A percentile compares a stretch with the other conserved stretches of the same genome.
Evolutionary conservation across 2,329 filamentous ascomycete species (phyloP).

Genomic region (Colletotrichum tropicicola): DNA sequence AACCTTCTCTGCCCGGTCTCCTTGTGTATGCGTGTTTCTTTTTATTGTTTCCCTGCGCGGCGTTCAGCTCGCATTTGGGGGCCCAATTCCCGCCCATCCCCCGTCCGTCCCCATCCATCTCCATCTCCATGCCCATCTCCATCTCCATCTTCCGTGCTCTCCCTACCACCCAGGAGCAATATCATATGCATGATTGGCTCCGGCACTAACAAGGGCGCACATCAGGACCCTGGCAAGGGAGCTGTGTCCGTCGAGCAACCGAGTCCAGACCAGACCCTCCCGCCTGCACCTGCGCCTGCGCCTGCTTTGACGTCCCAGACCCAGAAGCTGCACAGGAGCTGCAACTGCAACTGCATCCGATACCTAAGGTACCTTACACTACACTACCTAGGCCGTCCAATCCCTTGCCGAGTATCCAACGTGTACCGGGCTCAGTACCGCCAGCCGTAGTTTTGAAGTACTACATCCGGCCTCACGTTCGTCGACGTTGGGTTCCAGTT

Average conservation of each 20-base stretch:
- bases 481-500: no score
- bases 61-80: slow-evolving; percentile 15
- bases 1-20: slow-evolving; percentile 6
- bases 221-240: slow-evolving; percentile 22
- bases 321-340: slow-evolving; percentile 1
- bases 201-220: slow-evolving; percentile 26
- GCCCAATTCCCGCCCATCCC: slow-evolving; percentile 23
- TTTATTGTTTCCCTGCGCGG: slow-evolving; percentile 7
- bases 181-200: slow-evolving; percentile 24
- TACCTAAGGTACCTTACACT: no score
- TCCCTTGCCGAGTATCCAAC: background rate
- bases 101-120: background rate
- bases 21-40: background rate
- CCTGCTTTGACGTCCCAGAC: slow-evolving; percentile 9
- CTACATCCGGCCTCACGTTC: no score
- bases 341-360: background rate
- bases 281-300: background rate
- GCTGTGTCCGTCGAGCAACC: slow-evolving; percentile 17
- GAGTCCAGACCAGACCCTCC: slow-evolving; percentile 16
- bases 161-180: slow-evolving; percentile 1
- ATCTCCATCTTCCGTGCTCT: slow-evolving; percentile 18
- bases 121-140: slow-evolving; percentile 16
- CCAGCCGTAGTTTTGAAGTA: no score
- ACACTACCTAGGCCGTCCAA: no score
- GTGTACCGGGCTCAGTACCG: background rate